Evolutionary conservation across 2,329 filamentous ascomycete genomes (phyloP).

Genomic region (Pyrenophora tritici-repentis): DNA sequence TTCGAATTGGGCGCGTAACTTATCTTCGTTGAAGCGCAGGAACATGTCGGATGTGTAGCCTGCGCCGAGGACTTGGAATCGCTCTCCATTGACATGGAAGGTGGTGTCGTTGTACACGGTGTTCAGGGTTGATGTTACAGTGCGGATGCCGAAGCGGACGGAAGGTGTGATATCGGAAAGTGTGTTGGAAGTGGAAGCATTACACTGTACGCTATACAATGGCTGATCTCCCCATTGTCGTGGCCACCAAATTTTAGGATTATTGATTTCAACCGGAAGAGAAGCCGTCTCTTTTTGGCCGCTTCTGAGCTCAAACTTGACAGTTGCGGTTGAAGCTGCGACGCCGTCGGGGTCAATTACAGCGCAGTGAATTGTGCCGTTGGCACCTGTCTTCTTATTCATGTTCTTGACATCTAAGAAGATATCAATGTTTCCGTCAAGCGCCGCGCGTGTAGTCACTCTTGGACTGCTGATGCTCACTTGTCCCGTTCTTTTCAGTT

Average conservation of each 20-base stretch:
- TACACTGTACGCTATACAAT: constrained; percentile 52
- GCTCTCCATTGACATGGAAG: constrained; percentile 61
- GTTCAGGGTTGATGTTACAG: constrained; percentile 60
- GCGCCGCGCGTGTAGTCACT: constrained; percentile 17
- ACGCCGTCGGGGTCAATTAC: constrained; percentile 13
- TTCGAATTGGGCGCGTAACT: constrained; percentile 56
- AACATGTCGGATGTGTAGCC: constrained; percentile 68
- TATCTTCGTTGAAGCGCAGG: constrained; percentile 59
- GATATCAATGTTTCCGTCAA: constrained; percentile 26
- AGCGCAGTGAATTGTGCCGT: constrained; percentile 18
- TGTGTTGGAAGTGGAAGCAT: constrained; percentile 23
- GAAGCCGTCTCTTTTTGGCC: constrained; percentile 1
- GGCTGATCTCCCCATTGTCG: constrained; percentile 63
- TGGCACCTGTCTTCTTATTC: constrained; percentile 5
- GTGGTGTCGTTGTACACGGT: constrained; percentile 56
- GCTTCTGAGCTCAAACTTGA: constrained; percentile 2
- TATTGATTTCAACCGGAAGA: constrained; percentile 37
- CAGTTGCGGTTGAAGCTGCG: not conserved
- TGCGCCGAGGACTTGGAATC: constrained; percentile 65
- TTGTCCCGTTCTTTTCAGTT: constrained; percentile 59
- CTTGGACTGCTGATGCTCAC: constrained; percentile 47
- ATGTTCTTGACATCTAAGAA: constrained; percentile 32
- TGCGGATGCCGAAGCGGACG: constrained; percentile 59
- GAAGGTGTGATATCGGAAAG: constrained; percentile 44
- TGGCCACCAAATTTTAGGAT: constrained; percentile 66